Base-by-base conservation (phyloP, 164 flowering plant species). In the Liriodendron chinense region DNA sequence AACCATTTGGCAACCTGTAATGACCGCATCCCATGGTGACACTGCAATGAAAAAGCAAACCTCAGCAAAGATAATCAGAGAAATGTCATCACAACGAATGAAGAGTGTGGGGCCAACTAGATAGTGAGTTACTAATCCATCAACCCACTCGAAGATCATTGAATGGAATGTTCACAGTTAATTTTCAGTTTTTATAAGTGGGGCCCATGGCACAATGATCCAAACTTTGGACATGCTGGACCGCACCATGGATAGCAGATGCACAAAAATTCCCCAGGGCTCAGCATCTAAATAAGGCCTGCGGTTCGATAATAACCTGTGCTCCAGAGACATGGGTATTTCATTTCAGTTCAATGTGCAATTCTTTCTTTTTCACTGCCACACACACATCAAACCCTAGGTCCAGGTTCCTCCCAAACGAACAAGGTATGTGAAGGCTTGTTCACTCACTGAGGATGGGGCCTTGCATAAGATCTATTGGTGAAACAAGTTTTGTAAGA, bases 21-120 rank as follows among this genome's bases (percentile, higher is more conserved):
- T 34, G 98, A 92, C 82, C 98, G 86, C 87, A 88, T 71, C 23
- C 98, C 98, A 83, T 92, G 97, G 82, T 95, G 97, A 84, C 98
- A 94, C 98, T 95, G 88, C 79, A 81, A 59, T 26, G 16, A 65
- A 26, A 73, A 26, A 21, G 20, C 43, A 65, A 8, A 26, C 8
- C 8, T 67, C 69, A 5, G 69, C 2, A 67, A 67, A 66, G 69
- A 66, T 14, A 28, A 67, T 67, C 10, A 8, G 28, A 9, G 7
- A 66, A 64, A 24, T 10, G 28, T 20, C 13, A 16, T 16, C 26
- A 8, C 47, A 28, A 67, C 12, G 47, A 14, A 26, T 18, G n/a
- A 26, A 65, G 8, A 34, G 47, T n/a, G 66, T 34, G 13, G 69
- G 5, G 16, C 10, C 49, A 26, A 9, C 47, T 18, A 67, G 16